Evolutionary conservation across 495 filamentous ascomycete species (phyloP).

Genomic region (Xylaria flabelliformis): DNA sequence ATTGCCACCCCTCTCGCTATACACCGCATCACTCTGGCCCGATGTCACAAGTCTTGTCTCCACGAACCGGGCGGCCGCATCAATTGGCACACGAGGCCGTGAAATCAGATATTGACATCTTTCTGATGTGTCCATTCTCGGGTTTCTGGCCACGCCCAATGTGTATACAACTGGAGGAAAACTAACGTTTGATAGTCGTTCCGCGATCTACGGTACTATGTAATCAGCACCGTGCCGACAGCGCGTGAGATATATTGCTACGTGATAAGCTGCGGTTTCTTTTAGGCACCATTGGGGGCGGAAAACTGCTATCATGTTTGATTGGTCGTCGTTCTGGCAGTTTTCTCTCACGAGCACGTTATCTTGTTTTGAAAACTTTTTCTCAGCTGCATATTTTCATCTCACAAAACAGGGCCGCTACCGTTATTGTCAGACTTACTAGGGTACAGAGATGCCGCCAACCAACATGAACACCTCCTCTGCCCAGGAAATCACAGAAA

Average conservation of each 20-base stretch:
- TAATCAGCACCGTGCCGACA: too few species aligned
- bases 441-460: not conserved
- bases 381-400: not conserved
- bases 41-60: slow-evolving; percentile 2
- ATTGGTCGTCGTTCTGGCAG: too few species aligned
- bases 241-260: not conserved
- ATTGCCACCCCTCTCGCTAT: slow-evolving; percentile 13
- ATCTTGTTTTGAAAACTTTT: not conserved
- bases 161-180: not conserved
- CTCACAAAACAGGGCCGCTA: not conserved
- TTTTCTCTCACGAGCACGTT: too few species aligned
- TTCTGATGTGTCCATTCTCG: not conserved
- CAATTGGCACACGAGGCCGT: slow-evolving; percentile 3
- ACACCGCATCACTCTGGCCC: not conserved
- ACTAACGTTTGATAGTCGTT: not conserved
- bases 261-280: too few species aligned
- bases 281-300: slow-evolving; percentile 15
- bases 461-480: not conserved
- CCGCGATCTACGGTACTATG: too few species aligned
- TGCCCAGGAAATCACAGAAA: not conserved
- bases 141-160: not conserved
- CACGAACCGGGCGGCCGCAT: not conserved
- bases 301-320: not conserved
- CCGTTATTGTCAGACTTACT: not conserved
- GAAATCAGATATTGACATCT: slow-evolving; percentile 14